Evolutionary conservation across 805 yeast genomes (phyloP), one percentile per base, ranked within the genome.

Genomic region (Saccharomycopsis vini): DNA sequence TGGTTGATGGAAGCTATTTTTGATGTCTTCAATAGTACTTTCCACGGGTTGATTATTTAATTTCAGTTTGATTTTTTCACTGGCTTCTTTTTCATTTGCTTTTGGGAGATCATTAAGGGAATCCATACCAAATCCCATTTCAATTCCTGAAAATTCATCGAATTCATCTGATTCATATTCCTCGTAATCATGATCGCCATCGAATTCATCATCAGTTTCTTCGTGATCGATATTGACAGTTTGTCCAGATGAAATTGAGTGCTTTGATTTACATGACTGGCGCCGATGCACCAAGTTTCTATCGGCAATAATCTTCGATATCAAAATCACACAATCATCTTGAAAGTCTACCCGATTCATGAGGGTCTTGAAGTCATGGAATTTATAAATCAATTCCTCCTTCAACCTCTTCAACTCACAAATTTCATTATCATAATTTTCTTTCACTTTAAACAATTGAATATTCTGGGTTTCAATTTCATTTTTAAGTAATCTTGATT

Each of bases 371-470:
- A 45, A 45, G 19, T 33, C 39, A 5, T 16, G 18, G 16, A 45
- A 41, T 20, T 34, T 20, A 6, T 19, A 13, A n/a, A 32, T 22
- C 32, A 39, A 43, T n/a, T 21, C 22, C n/a, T 35, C 24, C 16
- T 44, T 39, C 12, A 44, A 40, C 18, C 24, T 15, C 20, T 32
- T 26, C 28, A 44, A 40, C 9, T 44, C 36, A 32, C 5, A 43
- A 7, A 54, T 40, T 19, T 50, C 52, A 23, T 3, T 29, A n/a
- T 42, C 23, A 9, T n/a, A 48, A 47, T 42, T 58, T 62, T 18
- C 54, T 59, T 61, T 3, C 51, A 9, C 59, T 60, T 4, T 50
- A 22, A 13, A 51, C n/a, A n/a, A n/a, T n/a, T n/a, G n/a, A n/a
- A n/a, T n/a, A n/a, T n/a, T n/a, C n/a, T n/a, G n/a, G n/a, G n/a